Evolutionary conservation across 441 rosid species (phyloP).

Genomic region (Mallotus japonicus): DNA sequence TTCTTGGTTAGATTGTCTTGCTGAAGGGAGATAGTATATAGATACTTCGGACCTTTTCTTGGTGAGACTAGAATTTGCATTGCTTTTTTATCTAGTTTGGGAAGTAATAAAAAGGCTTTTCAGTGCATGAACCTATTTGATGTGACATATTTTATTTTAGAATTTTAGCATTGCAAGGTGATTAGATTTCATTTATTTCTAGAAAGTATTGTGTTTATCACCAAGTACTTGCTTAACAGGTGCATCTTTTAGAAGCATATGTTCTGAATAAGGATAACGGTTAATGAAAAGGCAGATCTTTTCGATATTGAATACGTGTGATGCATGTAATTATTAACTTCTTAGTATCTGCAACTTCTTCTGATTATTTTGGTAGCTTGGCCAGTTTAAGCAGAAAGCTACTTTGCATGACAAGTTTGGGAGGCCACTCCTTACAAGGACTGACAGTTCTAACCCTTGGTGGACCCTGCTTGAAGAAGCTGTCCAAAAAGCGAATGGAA

Average conservation of each 20-base stretch:
- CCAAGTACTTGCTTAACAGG: background rate
- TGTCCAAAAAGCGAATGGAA: constrained; percentile 66
- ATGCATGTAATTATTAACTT: background rate
- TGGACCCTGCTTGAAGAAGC: constrained; percentile 81
- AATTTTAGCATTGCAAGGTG: background rate
- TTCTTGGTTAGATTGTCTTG: background rate
- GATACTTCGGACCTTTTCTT: background rate
- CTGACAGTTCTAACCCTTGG: constrained; percentile 79
- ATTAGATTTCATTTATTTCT: background rate
- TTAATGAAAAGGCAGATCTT: background rate
- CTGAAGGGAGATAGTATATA: background rate
- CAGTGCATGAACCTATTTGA: background rate
- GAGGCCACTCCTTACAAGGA: constrained; percentile 52
- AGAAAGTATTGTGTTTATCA: background rate
- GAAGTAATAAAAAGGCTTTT: background rate
- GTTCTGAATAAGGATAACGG: too few species aligned
- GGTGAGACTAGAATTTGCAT: background rate
- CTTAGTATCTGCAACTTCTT: background rate
- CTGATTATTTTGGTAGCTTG: constrained; percentile 21
- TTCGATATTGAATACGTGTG: background rate
- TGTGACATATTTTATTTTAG: background rate
- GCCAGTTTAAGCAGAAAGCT: constrained; percentile 79
- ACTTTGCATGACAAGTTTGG: constrained; percentile 38
- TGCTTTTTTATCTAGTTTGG: background rate
- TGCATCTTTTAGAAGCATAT: too few species aligned